Percentiles rank a stretch among this genome's conserved stretches.
Evolutionary conservation across 805 yeast species (phyloP).

Genomic region (Priceomyces carsonii): DNA sequence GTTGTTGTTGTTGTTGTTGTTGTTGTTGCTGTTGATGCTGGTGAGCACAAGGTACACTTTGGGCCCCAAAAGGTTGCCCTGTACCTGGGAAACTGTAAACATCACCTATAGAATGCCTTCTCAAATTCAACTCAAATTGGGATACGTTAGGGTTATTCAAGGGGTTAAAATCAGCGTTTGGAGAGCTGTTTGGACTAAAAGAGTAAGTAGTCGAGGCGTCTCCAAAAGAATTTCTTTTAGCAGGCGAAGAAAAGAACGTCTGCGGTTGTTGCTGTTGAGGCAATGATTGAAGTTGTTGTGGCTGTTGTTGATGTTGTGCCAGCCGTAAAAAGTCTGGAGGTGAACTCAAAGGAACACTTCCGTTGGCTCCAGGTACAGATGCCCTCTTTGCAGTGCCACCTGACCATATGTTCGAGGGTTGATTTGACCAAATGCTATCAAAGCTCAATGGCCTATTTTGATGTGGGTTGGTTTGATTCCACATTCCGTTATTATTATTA

Average conservation of each 20-base stretch:
- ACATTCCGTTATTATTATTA: neutral
- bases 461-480: conserved; percentile 2
- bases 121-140: conserved; percentile 9
- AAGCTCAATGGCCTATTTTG: conserved; percentile 14
- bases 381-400: conserved; percentile 3
- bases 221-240: conserved; percentile 4
- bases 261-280: conserved; percentile 8
- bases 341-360: conserved; percentile 3
- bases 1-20: neutral
- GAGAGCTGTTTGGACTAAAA: conserved; percentile 8
- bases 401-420: conserved; percentile 7
- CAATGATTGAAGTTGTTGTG: too few species aligned
- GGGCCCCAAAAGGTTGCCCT: conserved; percentile 2
- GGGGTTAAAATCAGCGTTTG: neutral
- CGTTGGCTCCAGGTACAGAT: conserved; percentile 1
- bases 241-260: conserved; percentile 1
- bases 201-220: conserved; percentile 3
- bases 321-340: conserved; percentile 8
- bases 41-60: neutral
- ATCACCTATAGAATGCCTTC: conserved; percentile 14
- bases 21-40: conserved; percentile 1
- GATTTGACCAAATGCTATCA: conserved; percentile 18
- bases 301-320: conserved; percentile 5
- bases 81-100: conserved; percentile 6
- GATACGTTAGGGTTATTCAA: conserved; percentile 4